Evolutionary conservation across 2,329 filamentous ascomycete genomes (phyloP), one percentile per base, ranked within the genome.

Genomic region (Cladophialophora psammophila): DNA sequence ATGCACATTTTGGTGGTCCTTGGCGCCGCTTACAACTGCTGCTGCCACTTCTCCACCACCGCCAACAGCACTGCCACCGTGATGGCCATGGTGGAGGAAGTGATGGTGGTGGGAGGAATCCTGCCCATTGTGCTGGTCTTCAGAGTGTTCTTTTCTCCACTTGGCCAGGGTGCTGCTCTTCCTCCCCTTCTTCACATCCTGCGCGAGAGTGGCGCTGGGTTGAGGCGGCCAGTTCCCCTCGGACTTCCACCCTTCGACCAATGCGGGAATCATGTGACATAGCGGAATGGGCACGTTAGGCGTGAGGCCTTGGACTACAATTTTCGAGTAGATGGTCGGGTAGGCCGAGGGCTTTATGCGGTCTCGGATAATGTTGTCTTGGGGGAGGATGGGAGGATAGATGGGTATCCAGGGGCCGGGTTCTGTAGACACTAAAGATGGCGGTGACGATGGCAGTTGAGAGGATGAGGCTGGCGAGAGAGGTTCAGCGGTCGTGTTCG

Each of bases 221-320:
- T 72, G 71, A 1, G 91, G 92, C 4, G 94, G 94, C 94, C 94
- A 98, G 78, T 97, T 92, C 15, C 93, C 94, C 74, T 95, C 92
- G 48, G 92, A 86, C 78, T 96, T 96, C 94, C 94, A 97, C 52
- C 94, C 94, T 34, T 90, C 85, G 0, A 98, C 93, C 71, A 94
- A 91, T 12, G 92, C 88, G 9, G 88, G 86, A 26, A 92, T 88
- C 81, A 97, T 89, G 73, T 96, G 92, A 35, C 85, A 82, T 0
- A 98, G 86, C 73, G 97, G 97, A 75, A 97, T 91, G 3, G 94
- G 94, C 15, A 96, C 92, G 1, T 91, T 90, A 0, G 94, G 94
- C 2, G 93, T 92, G 70, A 95, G 86, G 42, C 85, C 87, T 74
- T 94, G 90, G 0, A 93, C 78, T 50, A 97, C 89, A 59, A 97